Conservation (phyloP, 805 yeast genomes). For the Teunomyces funiuensis region DNA sequence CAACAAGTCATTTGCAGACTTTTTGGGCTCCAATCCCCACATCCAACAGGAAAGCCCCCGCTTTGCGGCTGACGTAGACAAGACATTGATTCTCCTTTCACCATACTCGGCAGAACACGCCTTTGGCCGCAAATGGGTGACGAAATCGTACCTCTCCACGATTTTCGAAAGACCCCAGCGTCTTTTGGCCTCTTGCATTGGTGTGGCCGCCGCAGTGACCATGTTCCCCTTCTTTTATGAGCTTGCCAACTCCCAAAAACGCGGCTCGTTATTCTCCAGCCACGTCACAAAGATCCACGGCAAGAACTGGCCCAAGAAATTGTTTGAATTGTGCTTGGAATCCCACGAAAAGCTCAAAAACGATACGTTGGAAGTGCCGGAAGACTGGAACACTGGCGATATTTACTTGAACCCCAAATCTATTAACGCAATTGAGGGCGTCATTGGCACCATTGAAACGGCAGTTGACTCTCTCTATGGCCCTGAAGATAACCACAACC, state of each 20-base stretch:
- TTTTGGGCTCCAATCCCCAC: conserved; percentile 42
- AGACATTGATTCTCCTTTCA: conserved; percentile 61
- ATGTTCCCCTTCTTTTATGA: conserved; percentile 62
- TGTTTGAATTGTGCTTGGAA: conserved; percentile 57
- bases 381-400: conserved; percentile 80
- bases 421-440: conserved; percentile 70
- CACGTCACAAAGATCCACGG: conserved; percentile 77
- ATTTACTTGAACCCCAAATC: conserved; percentile 70
- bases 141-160: conserved; percentile 61
- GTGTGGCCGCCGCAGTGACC: conserved; percentile 72
- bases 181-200: conserved; percentile 71
- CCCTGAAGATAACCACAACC: conserved; percentile 28
- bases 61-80: conserved; percentile 36
- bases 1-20: conserved; percentile 44
- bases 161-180: conserved; percentile 85
- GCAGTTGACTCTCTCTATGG: conserved; percentile 55
- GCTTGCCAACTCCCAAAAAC: conserved; percentile 46
- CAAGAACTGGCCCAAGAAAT: conserved; percentile 61
- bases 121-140: conserved; percentile 75
- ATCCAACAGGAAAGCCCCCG: conserved; percentile 41
- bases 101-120: conserved; percentile 71
- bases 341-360: conserved; percentile 54
- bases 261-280: conserved; percentile 49
- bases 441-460: conserved; percentile 70
- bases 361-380: conserved; percentile 71